Base-by-base conservation (phyloP, 805 yeast genomes). In the Metschnikowia borealis region DNA sequence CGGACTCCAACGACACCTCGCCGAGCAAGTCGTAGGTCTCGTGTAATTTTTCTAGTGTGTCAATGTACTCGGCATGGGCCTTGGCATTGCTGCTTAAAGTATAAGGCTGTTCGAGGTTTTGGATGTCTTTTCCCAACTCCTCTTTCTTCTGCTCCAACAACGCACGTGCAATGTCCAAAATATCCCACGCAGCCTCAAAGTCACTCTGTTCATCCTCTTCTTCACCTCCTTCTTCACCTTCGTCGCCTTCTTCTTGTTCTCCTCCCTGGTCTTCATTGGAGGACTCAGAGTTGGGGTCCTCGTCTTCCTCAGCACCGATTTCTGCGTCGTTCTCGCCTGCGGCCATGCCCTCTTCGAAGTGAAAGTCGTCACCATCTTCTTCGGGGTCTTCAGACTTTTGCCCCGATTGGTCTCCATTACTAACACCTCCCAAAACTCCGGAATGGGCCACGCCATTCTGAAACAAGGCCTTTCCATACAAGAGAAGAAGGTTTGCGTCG, bases 171-270 rank as follows among this genome's bases (percentile, higher is more conserved):
- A 88, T 72, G 62, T 91, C 96, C 17, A 90, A 70, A 7, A 88
- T 79, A 47, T 87, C 94, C 94, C 96, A 87, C 0, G 97, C 96
- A 15, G 84, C 80, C 63, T 87, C 95, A 61, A 92, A 88, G 59
- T 86, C 96, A 15, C 82, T 76, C 55, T 83, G 87, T 38, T 80
- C 66, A 79, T 21, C 59, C 63, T 53, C 68, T 13, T 56, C 64
- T 1, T 60, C 63, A 1, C 60, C 66, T 3, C 54, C 61, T 0
- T 60, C 52, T 8, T 59, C 67, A 13, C 15, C 29, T 20, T 60
- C 65, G 5, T 58, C 70, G 8, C 60, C 67, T 6, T 55, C 53
- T 13, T 49, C 57, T 2, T 44, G 53, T 6, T 44, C 55, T 7
- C 59, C 64, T 3, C 61, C 64, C 3, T 47, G 49, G 11, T 42